phyloP scores from a whole-genome alignment of 768 basidiomycete genomes.

The Boletus rubroflammeus region DNA sequence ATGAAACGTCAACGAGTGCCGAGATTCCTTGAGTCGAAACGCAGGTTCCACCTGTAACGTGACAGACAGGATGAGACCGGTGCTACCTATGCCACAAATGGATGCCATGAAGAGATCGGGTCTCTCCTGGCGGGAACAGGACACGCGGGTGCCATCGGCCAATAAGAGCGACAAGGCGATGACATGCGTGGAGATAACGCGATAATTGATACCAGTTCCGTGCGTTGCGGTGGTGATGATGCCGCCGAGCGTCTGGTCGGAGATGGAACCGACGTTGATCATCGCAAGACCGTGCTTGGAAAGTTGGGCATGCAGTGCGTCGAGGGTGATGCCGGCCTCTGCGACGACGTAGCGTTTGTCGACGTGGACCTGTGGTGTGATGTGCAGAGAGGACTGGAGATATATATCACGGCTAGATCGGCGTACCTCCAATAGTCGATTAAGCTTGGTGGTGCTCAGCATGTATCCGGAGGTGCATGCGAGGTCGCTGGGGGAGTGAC shows the following conservation, averaged over 20 bases:
- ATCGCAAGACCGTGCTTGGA: conserved; percentile 71
- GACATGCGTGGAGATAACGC: conserved; percentile 80
- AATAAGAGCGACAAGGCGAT: conserved; percentile 70
- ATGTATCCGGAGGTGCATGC: conserved; percentile 88
- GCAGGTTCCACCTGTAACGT: conserved; percentile 76
- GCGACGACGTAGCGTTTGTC: conserved; percentile 65
- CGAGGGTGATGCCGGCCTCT: conserved; percentile 77
- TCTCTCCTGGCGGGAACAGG: conserved; percentile 59
- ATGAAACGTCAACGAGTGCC: conserved; percentile 59
- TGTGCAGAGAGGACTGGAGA: too few relatives aligned
- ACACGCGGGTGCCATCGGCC: conserved; percentile 67
- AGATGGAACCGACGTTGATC: conserved; percentile 92
- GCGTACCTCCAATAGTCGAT: conserved; percentile 74
- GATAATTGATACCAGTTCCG: conserved; percentile 78
- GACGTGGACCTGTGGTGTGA: conserved; percentile 54
- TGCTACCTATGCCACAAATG: conserved; percentile 86
- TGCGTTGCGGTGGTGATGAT: conserved; percentile 94
- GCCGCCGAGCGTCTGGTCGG: conserved; percentile 92
- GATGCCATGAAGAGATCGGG: conserved; percentile 84
- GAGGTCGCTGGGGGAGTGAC: conserved; percentile 91
- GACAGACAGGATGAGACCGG: conserved; percentile 81
- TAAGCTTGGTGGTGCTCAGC: conserved; percentile 72
- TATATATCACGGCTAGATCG: conserved; percentile 3
- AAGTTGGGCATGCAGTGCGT: conserved; percentile 68
- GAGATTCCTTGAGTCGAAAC: conserved; percentile 75